These are phyloP conservation scores for Sordariomycetes sp. DNA, from an alignment of 2,329 filamentous ascomycete genomes.

Conservation along the genomic window DNA sequence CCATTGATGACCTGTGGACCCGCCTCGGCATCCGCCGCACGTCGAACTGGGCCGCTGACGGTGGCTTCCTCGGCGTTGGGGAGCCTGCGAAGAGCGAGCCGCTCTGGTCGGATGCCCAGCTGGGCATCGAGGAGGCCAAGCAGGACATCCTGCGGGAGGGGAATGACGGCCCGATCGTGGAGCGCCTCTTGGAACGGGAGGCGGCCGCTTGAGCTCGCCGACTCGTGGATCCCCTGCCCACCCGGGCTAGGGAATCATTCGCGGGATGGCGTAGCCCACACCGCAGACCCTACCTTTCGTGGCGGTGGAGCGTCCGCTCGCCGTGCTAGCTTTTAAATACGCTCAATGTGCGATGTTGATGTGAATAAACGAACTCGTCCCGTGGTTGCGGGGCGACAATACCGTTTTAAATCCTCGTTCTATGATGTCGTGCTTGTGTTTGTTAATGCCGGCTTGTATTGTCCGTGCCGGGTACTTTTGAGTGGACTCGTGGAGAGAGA, in stretches of 20 bases:
- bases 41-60: slow-evolving; percentile 80
- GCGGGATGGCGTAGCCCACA: neutral
- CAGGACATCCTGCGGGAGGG: slow-evolving; percentile 46
- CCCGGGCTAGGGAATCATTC: neutral
- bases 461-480: no score
- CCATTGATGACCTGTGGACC: slow-evolving; percentile 80
- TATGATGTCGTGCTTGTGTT: neutral
- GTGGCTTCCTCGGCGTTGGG: slow-evolving; percentile 91
- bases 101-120: slow-evolving; percentile 88
- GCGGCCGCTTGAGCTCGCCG: slow-evolving; percentile 11
- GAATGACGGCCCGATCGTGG: slow-evolving; percentile 32
- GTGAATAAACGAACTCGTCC: neutral
- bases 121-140: slow-evolving; percentile 60
- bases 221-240: neutral
- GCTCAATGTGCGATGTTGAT: neutral
- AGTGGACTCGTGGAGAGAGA: no score
- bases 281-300: neutral
- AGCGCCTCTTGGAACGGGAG: slow-evolving; percentile 49
- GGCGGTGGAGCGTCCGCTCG: neutral
- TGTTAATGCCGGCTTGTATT: neutral
- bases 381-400: neutral
- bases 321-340: neutral
- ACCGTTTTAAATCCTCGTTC: neutral
- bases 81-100: slow-evolving; percentile 55
- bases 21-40: slow-evolving; percentile 87